Conservation (phyloP, 2,329 filamentous ascomycete genomes). For the Zasmidium citrigriseum region DNA sequence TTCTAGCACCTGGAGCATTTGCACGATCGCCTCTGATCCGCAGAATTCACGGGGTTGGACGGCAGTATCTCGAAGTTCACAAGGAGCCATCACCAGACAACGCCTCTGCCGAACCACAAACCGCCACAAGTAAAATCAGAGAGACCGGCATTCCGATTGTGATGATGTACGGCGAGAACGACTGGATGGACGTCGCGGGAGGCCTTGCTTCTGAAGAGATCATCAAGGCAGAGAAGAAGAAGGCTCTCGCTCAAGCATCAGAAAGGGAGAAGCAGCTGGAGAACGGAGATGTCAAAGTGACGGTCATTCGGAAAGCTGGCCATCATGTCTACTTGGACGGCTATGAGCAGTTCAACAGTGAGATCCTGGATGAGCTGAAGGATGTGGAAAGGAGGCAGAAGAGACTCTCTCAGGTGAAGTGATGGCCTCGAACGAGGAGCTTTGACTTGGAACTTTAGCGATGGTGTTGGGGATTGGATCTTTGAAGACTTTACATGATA, state of each 20-base stretch:
- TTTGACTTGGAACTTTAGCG: background rate
- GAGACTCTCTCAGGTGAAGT: slow-evolving; percentile 18
- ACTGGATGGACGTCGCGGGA: slow-evolving; percentile 97
- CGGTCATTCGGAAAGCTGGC: slow-evolving; percentile 71
- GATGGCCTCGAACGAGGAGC: background rate
- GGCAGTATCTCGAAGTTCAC: slow-evolving; percentile 57
- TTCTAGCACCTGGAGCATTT: slow-evolving; percentile 90
- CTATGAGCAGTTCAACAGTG: slow-evolving; percentile 67
- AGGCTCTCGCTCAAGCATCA: slow-evolving; percentile 62
- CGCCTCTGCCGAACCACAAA: slow-evolving; percentile 54
- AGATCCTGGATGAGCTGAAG: slow-evolving; percentile 67
- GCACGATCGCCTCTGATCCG: slow-evolving; percentile 85
- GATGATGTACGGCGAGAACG: slow-evolving; percentile 94
- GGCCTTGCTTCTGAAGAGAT: slow-evolving; percentile 79
- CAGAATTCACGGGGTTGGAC: slow-evolving; percentile 80
- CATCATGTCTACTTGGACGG: slow-evolving; percentile 74
- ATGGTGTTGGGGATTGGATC: background rate
- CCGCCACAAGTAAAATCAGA: slow-evolving; percentile 61
- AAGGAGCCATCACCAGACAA: slow-evolving; percentile 28
- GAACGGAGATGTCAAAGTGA: slow-evolving; percentile 78
- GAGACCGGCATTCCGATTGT: slow-evolving; percentile 70
- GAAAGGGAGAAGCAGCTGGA: slow-evolving; percentile 68
- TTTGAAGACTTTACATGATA: background rate
- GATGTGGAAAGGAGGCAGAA: slow-evolving; percentile 54
- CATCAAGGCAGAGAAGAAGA: slow-evolving; percentile 67